These are phyloP conservation scores for carrot (Daucus carota) DNA, from an alignment of 129 eudicot genomes.

Conservation along the genomic window DNA sequence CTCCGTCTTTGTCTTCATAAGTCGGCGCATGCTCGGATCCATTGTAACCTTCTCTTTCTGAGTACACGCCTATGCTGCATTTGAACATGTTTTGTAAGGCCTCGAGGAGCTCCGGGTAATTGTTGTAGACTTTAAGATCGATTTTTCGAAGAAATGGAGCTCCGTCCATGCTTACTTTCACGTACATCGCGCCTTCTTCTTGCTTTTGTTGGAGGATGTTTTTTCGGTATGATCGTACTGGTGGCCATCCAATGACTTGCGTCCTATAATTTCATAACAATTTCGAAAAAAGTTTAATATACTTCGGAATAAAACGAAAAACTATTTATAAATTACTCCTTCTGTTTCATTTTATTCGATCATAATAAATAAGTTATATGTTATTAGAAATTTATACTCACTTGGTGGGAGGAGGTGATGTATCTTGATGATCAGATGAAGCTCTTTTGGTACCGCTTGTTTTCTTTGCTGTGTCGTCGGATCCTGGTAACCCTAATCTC, in stretches of 20 bases:
- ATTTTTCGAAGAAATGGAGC: conserved; percentile 35
- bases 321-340: no score
- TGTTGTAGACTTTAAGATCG: conserved; percentile 26
- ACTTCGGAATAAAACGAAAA: no score
- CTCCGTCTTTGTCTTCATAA: conserved; percentile 23
- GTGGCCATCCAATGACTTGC: conserved; percentile 49
- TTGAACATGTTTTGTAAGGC: conserved; percentile 34
- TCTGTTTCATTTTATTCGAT: no score
- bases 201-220: conserved; percentile 6
- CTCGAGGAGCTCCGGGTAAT: conserved; percentile 24
- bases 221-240: conserved; percentile 31
- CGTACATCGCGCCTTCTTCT: conserved; percentile 19
- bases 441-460: conserved; percentile 25
- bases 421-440: conserved; percentile 22
- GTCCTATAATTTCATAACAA: conserved; percentile 16
- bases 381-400: conserved; percentile 11
- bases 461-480: background rate
- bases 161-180: conserved; percentile 27
- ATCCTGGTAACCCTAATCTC: conserved; percentile 33
- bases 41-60: conserved; percentile 26
- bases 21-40: conserved; percentile 21
- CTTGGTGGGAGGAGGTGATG: conserved; percentile 29
- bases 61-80: conserved; percentile 26
- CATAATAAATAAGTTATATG: no score
- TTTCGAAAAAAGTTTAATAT: background rate